Base-by-base conservation (phyloP, 2,329 filamentous ascomycete species). In the Colletotrichum nymphaeae region DNA sequence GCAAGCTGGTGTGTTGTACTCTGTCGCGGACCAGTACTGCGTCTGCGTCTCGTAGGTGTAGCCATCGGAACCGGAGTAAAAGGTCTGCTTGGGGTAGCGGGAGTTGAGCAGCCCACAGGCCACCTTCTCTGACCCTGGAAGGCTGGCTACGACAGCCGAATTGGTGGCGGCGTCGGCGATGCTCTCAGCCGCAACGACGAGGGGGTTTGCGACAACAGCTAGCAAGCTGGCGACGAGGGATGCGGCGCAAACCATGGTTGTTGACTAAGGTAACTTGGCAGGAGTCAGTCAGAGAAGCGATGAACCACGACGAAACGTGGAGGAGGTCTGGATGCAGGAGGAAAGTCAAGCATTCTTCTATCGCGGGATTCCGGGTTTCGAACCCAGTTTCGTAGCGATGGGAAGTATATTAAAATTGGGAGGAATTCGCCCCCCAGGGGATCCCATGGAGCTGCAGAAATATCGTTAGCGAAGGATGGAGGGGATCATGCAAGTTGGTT, bases 1-100 rank as follows among this genome's bases (percentile, higher is more conserved):
- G 63, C 78, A 80, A 35, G 78, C 75, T 49, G 78, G 76, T 19
- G 52, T 37, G 37, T 72, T 32, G 60, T 69, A 55, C 7, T 59
- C 55, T 6, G 53, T 70, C 0, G 67, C 70, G 5, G 69, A 72
- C 69, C 69, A 72, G 53, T 72, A 63, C 52, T 69, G 69, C 52
- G 69, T 63, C 58, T 26, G 64, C 22, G 57, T 69, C 55, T 73
- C 70, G 53, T 55, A 69, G 7, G 62, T n/a, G 53, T 73, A 73
- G 5, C 59, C 49, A 32, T 19, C 70, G 3, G 69, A 63, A 0
- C 65, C 69, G 8, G 52, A 26, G 28, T 58, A 63, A 28, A 69
- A 63, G n/a, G 58, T 69, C 16, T 63, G 69, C 1, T 32, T 37
- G 0, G 69, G 69, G 42, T 72, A 69, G 19, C 22, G 57, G 14